phyloP scores from a whole-genome alignment of 164 flowering plant genomes.

The Kalanchoe fedtschenkoi region DNA sequence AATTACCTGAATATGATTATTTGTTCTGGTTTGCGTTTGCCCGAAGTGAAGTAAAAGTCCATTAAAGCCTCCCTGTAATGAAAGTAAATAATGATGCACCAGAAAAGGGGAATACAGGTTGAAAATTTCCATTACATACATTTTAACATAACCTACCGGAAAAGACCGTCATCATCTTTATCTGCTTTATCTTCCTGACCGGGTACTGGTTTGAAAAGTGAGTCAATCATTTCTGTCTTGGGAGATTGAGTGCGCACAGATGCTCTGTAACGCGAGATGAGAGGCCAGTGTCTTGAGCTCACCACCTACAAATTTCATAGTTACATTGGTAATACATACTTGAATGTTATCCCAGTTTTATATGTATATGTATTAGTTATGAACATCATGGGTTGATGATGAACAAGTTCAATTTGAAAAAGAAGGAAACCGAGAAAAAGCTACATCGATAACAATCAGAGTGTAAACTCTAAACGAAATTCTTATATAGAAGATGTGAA shows the following conservation, averaged over 20 bases:
- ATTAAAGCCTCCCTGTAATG: neutral
- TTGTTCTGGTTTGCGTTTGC: conserved; percentile 12
- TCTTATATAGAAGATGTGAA: neutral
- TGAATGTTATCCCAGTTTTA: neutral
- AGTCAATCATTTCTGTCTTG: conserved; percentile 17
- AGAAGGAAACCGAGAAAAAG: neutral
- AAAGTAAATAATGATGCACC: neutral
- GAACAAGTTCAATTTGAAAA: too few species aligned
- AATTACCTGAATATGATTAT: conserved; percentile 16
- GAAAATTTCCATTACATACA: too few species aligned
- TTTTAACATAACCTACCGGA: conserved; percentile 6
- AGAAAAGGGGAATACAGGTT: too few species aligned
- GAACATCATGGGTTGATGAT: neutral
- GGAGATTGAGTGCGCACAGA: conserved; percentile 18
- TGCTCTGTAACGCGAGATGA: conserved; percentile 17
- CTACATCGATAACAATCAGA: too few species aligned
- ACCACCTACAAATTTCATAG: conserved; percentile 14
- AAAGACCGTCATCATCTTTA: conserved; percentile 12
- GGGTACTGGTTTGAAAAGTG: conserved; percentile 12
- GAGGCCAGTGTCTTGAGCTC: conserved; percentile 19
- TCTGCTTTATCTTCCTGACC: neutral
- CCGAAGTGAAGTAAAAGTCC: conserved; percentile 13
- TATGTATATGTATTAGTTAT: neutral
- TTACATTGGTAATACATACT: neutral
- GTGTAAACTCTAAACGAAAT: neutral